These are phyloP conservation scores for Geosmithia putterillii DNA, from an alignment of 2,329 filamentous ascomycete genomes.

Conservation along the genomic window DNA sequence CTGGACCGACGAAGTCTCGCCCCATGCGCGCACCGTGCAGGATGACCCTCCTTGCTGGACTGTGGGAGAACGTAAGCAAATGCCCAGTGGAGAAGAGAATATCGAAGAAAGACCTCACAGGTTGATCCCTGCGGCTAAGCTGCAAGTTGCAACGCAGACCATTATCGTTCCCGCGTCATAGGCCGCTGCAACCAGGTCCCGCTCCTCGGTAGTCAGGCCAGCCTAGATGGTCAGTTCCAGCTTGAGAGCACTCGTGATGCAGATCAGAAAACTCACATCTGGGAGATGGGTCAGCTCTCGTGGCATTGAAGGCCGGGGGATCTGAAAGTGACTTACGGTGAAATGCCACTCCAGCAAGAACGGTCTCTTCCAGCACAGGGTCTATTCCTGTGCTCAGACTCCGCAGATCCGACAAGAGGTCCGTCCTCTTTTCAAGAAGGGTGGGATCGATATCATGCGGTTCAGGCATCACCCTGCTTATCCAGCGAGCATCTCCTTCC, in stretches of 20 bases:
- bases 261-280: conserved; percentile 20
- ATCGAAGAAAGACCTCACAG: conserved; percentile 22
- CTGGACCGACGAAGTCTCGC: conserved; percentile 61
- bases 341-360: conserved; percentile 59
- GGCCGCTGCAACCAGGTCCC: conserved; percentile 57
- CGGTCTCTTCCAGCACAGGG: conserved; percentile 48
- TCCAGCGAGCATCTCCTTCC: conserved; percentile 55
- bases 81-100: not conserved
- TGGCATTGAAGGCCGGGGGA: not conserved
- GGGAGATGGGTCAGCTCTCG: not conserved
- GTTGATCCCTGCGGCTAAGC: conserved; percentile 74
- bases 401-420: conserved; percentile 53
- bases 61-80: conserved; percentile 5
- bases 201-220: conserved; percentile 62
- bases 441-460: conserved; percentile 29
- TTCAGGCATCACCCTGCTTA: conserved; percentile 53
- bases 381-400: conserved; percentile 57
- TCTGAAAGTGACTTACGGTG: conserved; percentile 39
- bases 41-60: conserved; percentile 58
- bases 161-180: conserved; percentile 58
- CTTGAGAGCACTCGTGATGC: not conserved
- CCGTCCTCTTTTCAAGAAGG: conserved; percentile 44
- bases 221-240: conserved; percentile 35
- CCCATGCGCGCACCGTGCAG: conserved; percentile 67
- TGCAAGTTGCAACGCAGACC: conserved; percentile 66